These are phyloP conservation scores for Arthrobotrys iridis DNA, from an alignment of 2,329 filamentous ascomycete genomes.

Conservation along the genomic window DNA sequence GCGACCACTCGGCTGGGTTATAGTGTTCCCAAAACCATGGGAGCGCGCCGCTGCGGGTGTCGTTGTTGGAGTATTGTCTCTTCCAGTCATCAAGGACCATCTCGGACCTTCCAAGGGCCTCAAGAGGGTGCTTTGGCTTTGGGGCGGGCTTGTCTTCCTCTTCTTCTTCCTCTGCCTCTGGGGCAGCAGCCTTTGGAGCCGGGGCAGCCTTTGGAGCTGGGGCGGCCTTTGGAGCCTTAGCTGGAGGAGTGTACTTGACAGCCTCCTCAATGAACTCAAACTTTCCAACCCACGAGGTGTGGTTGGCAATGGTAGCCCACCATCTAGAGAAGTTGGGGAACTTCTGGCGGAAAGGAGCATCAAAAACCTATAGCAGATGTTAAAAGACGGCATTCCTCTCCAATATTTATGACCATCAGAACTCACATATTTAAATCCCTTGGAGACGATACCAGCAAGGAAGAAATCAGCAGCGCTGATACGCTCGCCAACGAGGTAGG, in stretches of 20 bases:
- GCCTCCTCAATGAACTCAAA: slow-evolving; percentile 83
- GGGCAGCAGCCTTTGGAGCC: slow-evolving; percentile 63
- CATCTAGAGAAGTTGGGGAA: slow-evolving; percentile 90
- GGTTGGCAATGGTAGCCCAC: slow-evolving; percentile 93
- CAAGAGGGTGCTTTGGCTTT: slow-evolving; percentile 97
- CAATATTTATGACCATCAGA: neutral
- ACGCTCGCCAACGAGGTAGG: slow-evolving; percentile 97
- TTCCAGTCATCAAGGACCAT: slow-evolving; percentile 97
- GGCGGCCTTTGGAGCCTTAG: slow-evolving; percentile 67
- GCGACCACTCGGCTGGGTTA: slow-evolving; percentile 92
- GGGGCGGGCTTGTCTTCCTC: slow-evolving; percentile 70
- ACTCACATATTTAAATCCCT: slow-evolving; percentile 82
- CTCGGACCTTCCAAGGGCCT: slow-evolving; percentile 80
- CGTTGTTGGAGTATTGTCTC: slow-evolving; percentile 97
- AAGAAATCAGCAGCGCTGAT: slow-evolving; percentile 97
- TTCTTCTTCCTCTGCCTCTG: slow-evolving; percentile 65
- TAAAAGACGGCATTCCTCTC: neutral
- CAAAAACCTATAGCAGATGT: slow-evolving; percentile 70
- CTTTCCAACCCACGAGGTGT: slow-evolving; percentile 83
- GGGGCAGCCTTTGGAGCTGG: slow-evolving; percentile 63
- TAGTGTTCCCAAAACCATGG: slow-evolving; percentile 99
- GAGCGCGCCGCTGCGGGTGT: slow-evolving; percentile 80
- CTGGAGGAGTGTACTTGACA: slow-evolving; percentile 73
- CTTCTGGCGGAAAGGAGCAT: slow-evolving; percentile 83
- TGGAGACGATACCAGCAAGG: slow-evolving; percentile 77